Conservation (phyloP, 2,329 filamentous ascomycete genomes). For the Trichoderma asperellum region DNA sequence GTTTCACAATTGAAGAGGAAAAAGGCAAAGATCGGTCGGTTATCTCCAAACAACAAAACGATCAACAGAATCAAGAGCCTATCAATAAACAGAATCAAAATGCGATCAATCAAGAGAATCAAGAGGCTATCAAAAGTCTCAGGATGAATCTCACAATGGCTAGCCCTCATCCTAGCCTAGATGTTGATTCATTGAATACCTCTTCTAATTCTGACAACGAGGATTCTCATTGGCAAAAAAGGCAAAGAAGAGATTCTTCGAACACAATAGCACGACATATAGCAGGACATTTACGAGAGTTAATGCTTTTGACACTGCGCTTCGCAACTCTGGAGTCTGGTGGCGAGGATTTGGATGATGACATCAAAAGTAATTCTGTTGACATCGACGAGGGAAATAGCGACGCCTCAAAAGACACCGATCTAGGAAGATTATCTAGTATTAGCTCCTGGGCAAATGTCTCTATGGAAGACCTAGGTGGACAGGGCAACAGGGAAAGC, state of each 20-base stretch:
- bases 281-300: conserved; percentile 26
- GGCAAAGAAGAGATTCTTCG: neutral
- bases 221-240: neutral
- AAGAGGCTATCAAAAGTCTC: neutral
- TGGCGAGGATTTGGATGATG: neutral
- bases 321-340: conserved; percentile 14
- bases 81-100: too few relatives aligned
- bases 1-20: conserved; percentile 8
- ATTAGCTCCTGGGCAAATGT: neutral
- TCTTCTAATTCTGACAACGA: conserved; percentile 1
- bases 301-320: conserved; percentile 27
- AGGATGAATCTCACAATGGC: neutral
- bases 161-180: neutral
- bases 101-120: too few relatives aligned
- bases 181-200: neutral
- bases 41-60: conserved; percentile 1
- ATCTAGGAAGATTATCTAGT: conserved; percentile 7
- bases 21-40: neutral
- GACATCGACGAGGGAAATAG: conserved; percentile 19
- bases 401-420: neutral
- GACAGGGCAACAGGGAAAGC: neutral
- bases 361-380: conserved; percentile 15
- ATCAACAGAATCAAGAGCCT: too few relatives aligned
- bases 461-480: neutral
- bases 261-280: conserved; percentile 20